Conservation (phyloP, 2,329 filamentous ascomycete genomes). For the Aspergillus novoparasiticus region DNA sequence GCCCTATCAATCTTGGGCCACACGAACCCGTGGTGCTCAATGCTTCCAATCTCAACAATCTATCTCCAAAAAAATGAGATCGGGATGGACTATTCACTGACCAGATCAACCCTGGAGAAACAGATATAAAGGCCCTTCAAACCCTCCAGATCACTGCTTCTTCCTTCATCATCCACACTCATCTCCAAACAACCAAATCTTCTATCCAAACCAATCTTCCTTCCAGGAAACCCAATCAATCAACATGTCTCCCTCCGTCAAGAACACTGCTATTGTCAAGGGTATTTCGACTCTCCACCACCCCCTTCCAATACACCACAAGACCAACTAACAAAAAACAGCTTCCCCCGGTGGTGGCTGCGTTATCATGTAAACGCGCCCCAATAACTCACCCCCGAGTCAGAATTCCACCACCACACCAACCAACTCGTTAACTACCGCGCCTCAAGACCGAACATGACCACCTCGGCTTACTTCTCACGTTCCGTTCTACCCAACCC, state of each 20-base stretch:
- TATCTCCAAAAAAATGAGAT: background rate
- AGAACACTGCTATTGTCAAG: constrained; percentile 27
- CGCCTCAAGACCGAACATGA: background rate
- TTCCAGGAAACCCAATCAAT: constrained; percentile 20
- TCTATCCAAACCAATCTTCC: constrained; percentile 16
- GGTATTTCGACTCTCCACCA: constrained; percentile 18
- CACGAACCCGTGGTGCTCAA: background rate
- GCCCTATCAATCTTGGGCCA: background rate
- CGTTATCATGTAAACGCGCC: constrained; percentile 32
- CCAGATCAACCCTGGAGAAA: background rate
- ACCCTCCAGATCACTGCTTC: background rate
- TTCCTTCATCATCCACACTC: constrained; percentile 1
- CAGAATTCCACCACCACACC: constrained; percentile 1
- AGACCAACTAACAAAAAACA: constrained; percentile 10
- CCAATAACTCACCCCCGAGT: background rate
- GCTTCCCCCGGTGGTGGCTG: constrained; percentile 34
- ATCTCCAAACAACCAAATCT: constrained; percentile 6
- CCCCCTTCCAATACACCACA: background rate
- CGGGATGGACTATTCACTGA: background rate
- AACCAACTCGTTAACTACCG: background rate
- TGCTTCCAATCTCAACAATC: background rate
- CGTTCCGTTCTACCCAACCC: background rate
- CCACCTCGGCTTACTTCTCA: background rate
- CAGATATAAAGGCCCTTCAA: background rate
- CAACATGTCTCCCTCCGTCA: constrained; percentile 29